Conservation (phyloP, 345 rosid genomes). For the Camelina neglecta region DNA sequence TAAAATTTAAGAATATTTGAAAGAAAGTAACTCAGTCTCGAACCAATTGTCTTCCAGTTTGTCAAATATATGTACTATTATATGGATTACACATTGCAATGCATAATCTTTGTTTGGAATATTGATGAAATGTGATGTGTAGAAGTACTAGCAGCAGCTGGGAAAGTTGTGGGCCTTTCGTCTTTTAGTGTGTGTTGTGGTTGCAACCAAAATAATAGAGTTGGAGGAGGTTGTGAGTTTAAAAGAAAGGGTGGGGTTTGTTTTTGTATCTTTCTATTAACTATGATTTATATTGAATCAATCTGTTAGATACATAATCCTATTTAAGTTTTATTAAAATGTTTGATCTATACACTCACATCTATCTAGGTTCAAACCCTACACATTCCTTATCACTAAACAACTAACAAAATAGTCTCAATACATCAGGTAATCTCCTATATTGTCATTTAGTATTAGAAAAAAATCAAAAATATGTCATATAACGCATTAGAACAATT, state of each 20-base stretch:
- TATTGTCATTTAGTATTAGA: conserved; percentile 3
- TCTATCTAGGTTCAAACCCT: background rate
- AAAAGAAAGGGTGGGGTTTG: conserved; percentile 27
- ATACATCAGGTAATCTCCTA: conserved; percentile 30
- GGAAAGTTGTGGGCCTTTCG: conserved; percentile 27
- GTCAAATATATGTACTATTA: no score
- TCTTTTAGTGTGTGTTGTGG: conserved; percentile 36
- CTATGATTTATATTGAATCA: background rate
- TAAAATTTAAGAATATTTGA: background rate
- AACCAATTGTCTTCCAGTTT: background rate
- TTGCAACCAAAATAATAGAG: conserved; percentile 43
- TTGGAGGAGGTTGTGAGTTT: conserved; percentile 38
- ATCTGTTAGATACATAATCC: background rate
- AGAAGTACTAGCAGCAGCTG: conserved; percentile 25
- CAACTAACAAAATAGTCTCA: conserved; percentile 5
- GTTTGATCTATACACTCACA: background rate
- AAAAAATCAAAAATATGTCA: background rate
- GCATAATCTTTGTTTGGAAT: conserved; percentile 35
- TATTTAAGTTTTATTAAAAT: no score
- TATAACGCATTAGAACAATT: background rate
- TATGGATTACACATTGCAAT: conserved; percentile 22
- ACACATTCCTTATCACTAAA: conserved; percentile 11
- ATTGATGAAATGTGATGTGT: conserved; percentile 40
- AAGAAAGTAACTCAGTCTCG: background rate
- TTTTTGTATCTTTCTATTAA: conserved; percentile 1